These are phyloP conservation scores for Fraxinus floribunda DNA, from an alignment of 305 asterid genomes.

Conservation along the genomic window DNA sequence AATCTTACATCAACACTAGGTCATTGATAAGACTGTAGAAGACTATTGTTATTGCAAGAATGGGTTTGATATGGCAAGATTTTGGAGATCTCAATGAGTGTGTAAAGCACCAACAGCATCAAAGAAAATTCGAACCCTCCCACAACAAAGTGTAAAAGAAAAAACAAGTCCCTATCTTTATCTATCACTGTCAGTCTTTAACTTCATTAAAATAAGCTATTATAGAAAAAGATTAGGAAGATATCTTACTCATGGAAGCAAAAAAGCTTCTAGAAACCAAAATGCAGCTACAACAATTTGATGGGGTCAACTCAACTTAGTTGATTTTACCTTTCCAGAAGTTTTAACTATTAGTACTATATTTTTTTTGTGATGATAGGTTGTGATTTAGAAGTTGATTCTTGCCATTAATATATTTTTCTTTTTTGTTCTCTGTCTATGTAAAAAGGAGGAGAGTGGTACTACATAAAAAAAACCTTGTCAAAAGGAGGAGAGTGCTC, in stretches of 20 bases:
- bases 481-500: slow-evolving; percentile 28
- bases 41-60: neutral
- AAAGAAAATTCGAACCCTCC: too few relatives aligned
- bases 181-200: too few relatives aligned
- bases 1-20: too few relatives aligned
- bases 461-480: neutral
- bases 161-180: too few relatives aligned
- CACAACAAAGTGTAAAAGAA: too few relatives aligned
- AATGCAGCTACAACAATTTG: slow-evolving; percentile 25
- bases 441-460: neutral
- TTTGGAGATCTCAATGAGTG: too few relatives aligned
- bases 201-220: too few relatives aligned
- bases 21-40: too few relatives aligned
- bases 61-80: too few relatives aligned
- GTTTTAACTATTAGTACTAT: neutral
- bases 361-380: slow-evolving; percentile 5
- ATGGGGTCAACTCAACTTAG: slow-evolving; percentile 14
- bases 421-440: neutral
- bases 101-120: too few relatives aligned
- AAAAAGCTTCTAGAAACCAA: slow-evolving; percentile 41
- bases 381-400: slow-evolving; percentile 26
- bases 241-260: too few relatives aligned
- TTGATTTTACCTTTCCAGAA: slow-evolving; percentile 25
- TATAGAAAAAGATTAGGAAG: too few relatives aligned
- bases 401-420: neutral